These are phyloP conservation scores for Naganishia onofrii DNA, from an alignment of 768 basidiomycete genomes.

Conservation along the genomic window DNA sequence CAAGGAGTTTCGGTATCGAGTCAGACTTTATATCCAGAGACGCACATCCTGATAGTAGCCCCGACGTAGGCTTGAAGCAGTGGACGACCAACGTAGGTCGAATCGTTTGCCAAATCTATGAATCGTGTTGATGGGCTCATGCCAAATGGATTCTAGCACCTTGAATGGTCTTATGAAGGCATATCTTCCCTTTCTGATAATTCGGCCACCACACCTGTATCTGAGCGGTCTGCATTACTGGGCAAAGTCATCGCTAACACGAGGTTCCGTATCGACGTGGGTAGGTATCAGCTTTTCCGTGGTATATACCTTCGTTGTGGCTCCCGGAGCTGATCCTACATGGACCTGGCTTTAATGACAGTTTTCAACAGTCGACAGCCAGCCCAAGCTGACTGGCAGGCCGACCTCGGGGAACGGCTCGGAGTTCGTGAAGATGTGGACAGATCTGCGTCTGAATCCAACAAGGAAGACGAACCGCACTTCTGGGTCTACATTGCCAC, in stretches of 20 bases:
- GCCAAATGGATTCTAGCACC: background rate
- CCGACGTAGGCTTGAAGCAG: background rate
- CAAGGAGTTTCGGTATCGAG: background rate
- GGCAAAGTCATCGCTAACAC: constrained; percentile 7
- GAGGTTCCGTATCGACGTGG: constrained; percentile 11
- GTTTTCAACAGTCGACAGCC: background rate
- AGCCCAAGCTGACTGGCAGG: background rate
- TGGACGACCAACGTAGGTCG: constrained; percentile 13
- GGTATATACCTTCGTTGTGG: background rate
- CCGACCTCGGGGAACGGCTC: background rate
- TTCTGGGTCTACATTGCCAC: constrained; percentile 3
- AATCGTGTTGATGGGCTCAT: background rate
- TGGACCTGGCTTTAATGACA: background rate
- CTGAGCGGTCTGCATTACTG: constrained; percentile 10
- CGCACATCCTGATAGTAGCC: background rate
- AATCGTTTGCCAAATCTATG: background rate
- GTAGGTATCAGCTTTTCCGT: background rate
- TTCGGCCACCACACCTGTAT: background rate
- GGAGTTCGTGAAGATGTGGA: background rate
- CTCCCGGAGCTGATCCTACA: background rate
- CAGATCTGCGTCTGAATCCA: background rate
- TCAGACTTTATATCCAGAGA: background rate
- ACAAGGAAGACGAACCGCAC: background rate
- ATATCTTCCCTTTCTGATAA: background rate
- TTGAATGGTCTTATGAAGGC: constrained; percentile 15